Evolutionary conservation across 495 filamentous ascomycete genomes (phyloP), one percentile per base, ranked within the genome.

Genomic region (Paragyromitra xinjiangensis): DNA sequence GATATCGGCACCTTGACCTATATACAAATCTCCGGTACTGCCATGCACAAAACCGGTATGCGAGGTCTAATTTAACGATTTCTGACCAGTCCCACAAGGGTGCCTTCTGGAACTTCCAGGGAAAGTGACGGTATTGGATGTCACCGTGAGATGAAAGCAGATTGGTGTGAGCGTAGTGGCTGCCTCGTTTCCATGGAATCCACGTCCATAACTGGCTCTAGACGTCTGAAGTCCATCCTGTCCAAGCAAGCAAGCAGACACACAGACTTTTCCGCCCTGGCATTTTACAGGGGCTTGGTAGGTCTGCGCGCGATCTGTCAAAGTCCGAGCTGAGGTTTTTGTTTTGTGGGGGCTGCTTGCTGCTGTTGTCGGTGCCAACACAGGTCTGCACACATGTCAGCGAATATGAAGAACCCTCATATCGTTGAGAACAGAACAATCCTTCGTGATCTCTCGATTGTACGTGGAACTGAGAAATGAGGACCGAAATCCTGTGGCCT

Each of bases 181-280:
- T 77, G 73, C 59, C 74, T 71, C 77, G 74, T 73, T 79, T 71
- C 75, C 73, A 78, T 78, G 59, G 65, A 70, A 78, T 65, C 61
- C 61, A 53, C 55, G 50, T 26, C 65, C 65, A 50, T 71, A 71
- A 78, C 50, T 79, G 77, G 77, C 16, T 71, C 56, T 61, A 26
- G 51, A 39, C 34, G 68, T 72, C 65, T 72, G 69, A 62, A 53
- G 59, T 22, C 19, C 68, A 77, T 40, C 74, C 74, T 72, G 65
- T 68, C 34, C 50, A 9, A 45, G 56, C 29, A 67, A 34, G 19
- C 44, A 34, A 48, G 11, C 71, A 69, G 68, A 61, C 68, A 72
- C 69, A 72, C 69, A 72, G 69, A 65, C 69, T 73, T 76, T 58
- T 40, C 40, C 62, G 68, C 69, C 74, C 74, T 77, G 62, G 51